phyloP scores from a whole-genome alignment of 495 filamentous ascomycete genomes.

The Chaetomidium leptoderma region DNA sequence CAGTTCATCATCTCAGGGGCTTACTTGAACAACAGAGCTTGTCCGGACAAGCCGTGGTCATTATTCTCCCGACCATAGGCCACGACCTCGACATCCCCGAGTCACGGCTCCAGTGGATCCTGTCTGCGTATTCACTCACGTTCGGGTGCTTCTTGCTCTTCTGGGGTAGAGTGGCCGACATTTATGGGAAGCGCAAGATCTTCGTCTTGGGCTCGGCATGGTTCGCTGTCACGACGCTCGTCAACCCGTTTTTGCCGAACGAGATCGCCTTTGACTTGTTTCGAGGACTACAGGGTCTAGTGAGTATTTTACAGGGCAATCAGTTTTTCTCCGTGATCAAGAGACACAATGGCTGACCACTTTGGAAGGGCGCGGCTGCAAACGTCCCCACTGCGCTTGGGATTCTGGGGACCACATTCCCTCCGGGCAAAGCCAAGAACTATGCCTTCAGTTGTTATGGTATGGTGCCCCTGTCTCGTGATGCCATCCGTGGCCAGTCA shows the following conservation, averaged over 20 bases:
- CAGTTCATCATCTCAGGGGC: neutral
- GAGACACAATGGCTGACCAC: neutral
- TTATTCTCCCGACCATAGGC: slow-evolving; percentile 57
- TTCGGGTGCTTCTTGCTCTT: slow-evolving; percentile 69
- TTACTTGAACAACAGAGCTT: slow-evolving; percentile 42
- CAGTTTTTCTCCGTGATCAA: neutral
- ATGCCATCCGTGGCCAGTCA: neutral
- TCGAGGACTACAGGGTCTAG: slow-evolving; percentile 66
- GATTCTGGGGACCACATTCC: slow-evolving; percentile 57
- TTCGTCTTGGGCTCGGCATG: slow-evolving; percentile 65
- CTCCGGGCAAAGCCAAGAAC: slow-evolving; percentile 59
- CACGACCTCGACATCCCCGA: slow-evolving; percentile 51
- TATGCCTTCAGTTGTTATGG: slow-evolving; percentile 55
- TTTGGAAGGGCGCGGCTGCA: slow-evolving; percentile 54
- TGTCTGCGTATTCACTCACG: slow-evolving; percentile 58
- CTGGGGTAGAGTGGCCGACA: slow-evolving; percentile 69
- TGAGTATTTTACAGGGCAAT: too few species aligned
- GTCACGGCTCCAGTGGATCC: slow-evolving; percentile 57
- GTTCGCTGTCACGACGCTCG: slow-evolving; percentile 57
- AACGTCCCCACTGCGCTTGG: slow-evolving; percentile 64
- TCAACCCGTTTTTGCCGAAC: slow-evolving; percentile 61
- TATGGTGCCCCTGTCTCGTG: slow-evolving; percentile 13
- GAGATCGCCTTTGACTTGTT: slow-evolving; percentile 67
- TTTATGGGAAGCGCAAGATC: slow-evolving; percentile 65
- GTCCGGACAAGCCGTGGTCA: slow-evolving; percentile 56